A percentile compares a stretch with the other conserved stretches of the same genome.
phyloP scores from a whole-genome alignment of 1,139 yeast species.

The Pichia sp. region DNA sequence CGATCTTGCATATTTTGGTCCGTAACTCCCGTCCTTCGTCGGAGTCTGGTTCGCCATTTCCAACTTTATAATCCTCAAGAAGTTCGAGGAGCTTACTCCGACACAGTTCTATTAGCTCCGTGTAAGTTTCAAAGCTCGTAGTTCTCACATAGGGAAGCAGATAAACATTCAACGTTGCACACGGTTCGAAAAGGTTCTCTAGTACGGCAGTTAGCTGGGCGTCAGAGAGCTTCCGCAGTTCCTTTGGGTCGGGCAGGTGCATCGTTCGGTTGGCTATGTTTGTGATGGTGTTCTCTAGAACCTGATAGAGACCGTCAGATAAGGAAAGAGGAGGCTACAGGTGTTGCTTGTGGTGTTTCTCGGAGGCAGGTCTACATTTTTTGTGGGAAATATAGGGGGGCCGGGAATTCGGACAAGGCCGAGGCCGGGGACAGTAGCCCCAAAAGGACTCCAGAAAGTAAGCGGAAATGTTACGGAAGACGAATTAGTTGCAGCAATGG shows the following conservation, averaged over 20 bases:
- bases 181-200: constrained; percentile 64
- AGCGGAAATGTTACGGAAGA: too few species aligned
- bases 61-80: constrained; percentile 27
- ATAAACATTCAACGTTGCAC: constrained; percentile 47
- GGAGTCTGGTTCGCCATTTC: too few species aligned
- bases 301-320: neutral
- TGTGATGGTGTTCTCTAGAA: neutral
- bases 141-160: constrained; percentile 36
- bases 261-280: constrained; percentile 4
- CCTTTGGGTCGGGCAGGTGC: constrained; percentile 21
- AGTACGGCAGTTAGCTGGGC: constrained; percentile 36
- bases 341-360: neutral
- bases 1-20: constrained; percentile 38
- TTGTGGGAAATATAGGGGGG: neutral
- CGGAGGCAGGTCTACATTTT: neutral
- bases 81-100: constrained; percentile 30
- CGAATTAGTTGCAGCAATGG: too few species aligned
- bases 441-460: neutral
- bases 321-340: neutral
- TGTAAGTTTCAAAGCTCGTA: constrained; percentile 34
- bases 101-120: constrained; percentile 45
- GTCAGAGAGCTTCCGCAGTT: constrained; percentile 20
- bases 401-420: neutral
- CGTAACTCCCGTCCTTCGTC: neutral
- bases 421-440: neutral